A percentile compares a stretch with the other conserved stretches of the same genome.
Evolutionary conservation across 768 basidiomycete genomes (phyloP).

Genomic region (Rhizopogon vesiculosus): DNA sequence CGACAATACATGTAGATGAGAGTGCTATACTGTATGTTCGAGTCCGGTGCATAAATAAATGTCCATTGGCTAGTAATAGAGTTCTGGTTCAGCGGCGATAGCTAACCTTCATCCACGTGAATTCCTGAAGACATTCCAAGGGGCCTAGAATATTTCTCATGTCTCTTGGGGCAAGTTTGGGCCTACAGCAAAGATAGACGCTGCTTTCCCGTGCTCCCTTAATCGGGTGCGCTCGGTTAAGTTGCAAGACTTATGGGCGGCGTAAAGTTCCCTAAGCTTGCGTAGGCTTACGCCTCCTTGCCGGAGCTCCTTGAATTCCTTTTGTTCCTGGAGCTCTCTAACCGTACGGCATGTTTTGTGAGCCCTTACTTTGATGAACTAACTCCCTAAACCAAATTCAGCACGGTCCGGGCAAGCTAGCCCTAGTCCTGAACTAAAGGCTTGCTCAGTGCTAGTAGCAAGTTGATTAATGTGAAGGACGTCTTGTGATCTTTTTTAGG

Average conservation of each 20-base stretch:
- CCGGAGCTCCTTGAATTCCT: slow-evolving; percentile 1
- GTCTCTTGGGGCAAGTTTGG: neutral
- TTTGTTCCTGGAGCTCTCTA: neutral
- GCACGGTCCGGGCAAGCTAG: neutral
- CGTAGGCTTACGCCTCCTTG: neutral
- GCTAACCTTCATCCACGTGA: slow-evolving; percentile 15
- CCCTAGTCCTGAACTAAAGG: neutral
- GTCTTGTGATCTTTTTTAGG: too few species aligned
- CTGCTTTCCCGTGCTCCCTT: neutral
- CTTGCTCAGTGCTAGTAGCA: neutral
- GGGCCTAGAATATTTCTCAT: neutral
- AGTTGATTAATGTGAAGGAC: too few species aligned
- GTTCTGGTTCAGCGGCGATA: slow-evolving; percentile 11
- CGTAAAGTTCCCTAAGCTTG: neutral
- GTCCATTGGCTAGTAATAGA: slow-evolving; percentile 1
- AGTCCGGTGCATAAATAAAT: too few species aligned
- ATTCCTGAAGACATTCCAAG: neutral
- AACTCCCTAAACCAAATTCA: neutral
- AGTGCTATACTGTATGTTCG: too few species aligned
- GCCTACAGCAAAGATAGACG: neutral
- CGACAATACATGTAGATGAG: too few species aligned
- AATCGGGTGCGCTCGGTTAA: neutral
- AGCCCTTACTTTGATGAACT: neutral
- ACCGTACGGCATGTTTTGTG: neutral
- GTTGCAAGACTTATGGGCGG: neutral